These are phyloP conservation scores for Infundibulicybe gibba DNA, from an alignment of 768 basidiomycete species.

Conservation along the genomic window DNA sequence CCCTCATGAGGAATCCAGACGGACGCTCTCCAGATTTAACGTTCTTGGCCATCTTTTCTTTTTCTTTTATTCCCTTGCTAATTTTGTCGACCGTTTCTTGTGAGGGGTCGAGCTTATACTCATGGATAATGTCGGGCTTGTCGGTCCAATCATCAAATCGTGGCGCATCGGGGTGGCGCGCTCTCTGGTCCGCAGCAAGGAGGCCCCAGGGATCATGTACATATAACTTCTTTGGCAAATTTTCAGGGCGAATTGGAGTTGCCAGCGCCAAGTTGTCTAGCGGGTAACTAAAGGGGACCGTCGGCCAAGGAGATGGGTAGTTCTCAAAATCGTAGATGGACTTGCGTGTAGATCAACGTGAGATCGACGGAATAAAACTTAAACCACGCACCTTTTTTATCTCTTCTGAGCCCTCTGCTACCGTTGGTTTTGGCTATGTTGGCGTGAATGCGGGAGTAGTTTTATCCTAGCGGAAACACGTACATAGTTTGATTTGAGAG, in stretches of 20 bases:
- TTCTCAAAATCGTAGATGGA: constrained; percentile 25
- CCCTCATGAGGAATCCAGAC: background rate
- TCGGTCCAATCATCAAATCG: constrained; percentile 18
- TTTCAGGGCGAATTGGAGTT: constrained; percentile 14
- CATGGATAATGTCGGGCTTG: constrained; percentile 22
- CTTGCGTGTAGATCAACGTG: constrained; percentile 8
- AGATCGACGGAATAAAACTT: background rate
- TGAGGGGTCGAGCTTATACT: constrained; percentile 23
- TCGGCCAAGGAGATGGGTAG: constrained; percentile 38
- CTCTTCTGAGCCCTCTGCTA: constrained; percentile 3
- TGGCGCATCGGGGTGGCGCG: background rate
- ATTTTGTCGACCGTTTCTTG: constrained; percentile 3
- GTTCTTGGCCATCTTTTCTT: constrained; percentile 2
- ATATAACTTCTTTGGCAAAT: constrained; percentile 33
- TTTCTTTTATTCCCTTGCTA: constrained; percentile 6
- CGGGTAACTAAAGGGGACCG: constrained; percentile 28
- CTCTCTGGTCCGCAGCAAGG: constrained; percentile 11
- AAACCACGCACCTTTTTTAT: background rate
- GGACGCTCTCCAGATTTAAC: background rate
- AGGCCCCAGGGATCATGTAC: constrained; percentile 41
- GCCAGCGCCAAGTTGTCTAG: constrained; percentile 16
- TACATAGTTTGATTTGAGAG: background rate
- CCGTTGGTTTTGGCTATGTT: background rate
- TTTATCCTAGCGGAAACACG: background rate
- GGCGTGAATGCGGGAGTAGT: background rate